phyloP scores from a whole-genome alignment of 148 eudicot species.

The Arctostaphylos glauca region DNA sequence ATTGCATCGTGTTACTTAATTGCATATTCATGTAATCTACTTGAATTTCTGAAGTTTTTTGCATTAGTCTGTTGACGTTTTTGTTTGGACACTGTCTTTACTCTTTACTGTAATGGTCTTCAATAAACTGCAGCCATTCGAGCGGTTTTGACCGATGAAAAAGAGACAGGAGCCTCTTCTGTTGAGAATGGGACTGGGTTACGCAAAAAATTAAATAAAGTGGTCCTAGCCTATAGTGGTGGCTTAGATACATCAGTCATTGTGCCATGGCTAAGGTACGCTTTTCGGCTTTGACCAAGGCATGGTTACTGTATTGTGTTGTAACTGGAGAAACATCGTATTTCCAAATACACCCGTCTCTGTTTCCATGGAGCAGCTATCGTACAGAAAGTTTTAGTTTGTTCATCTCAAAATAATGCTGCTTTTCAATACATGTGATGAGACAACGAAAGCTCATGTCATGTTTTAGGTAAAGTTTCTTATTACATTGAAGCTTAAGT shows the following conservation, averaged over 20 bases:
- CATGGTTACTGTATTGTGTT: background rate
- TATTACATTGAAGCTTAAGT: background rate
- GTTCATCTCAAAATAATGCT: background rate
- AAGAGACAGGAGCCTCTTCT: slow-evolving; percentile 38
- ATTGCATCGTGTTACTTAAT: background rate
- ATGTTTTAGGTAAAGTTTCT: background rate
- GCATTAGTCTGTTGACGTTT: background rate
- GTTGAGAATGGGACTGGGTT: slow-evolving; percentile 35
- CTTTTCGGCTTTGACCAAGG: background rate
- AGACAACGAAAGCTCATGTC: background rate
- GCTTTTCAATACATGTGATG: background rate
- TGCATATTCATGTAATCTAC: background rate
- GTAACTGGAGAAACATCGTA: background rate
- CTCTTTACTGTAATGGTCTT: slow-evolving; percentile 11
- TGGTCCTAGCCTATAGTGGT: slow-evolving; percentile 96
- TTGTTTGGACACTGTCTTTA: background rate
- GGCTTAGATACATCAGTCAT: slow-evolving; percentile 97
- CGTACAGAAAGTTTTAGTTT: background rate
- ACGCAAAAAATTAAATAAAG: slow-evolving; percentile 83
- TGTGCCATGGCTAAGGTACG: slow-evolving; percentile 97
- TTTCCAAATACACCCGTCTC: background rate
- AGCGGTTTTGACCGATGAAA: slow-evolving; percentile 61
- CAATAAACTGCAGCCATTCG: slow-evolving; percentile 37
- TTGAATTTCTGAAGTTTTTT: background rate
- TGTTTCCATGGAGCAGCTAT: background rate